Percentiles rank a stretch among this genome's conserved stretches.
Evolutionary conservation across 163 green algal genomes (phyloP).

Genomic region (Scenedesmus sp.): DNA sequence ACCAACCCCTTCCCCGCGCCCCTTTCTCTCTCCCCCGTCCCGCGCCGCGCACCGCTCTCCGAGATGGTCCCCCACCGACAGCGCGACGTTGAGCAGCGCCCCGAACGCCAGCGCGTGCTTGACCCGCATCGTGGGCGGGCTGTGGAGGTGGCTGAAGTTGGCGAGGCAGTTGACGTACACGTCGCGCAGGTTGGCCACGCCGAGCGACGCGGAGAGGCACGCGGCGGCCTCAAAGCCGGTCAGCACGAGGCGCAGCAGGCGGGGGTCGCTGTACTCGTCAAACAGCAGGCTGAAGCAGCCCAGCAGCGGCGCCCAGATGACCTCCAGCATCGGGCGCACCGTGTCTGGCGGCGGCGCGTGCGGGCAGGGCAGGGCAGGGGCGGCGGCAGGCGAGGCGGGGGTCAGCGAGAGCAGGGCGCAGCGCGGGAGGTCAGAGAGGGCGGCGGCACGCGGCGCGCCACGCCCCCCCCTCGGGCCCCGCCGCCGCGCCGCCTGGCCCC

Average conservation of each 20-base stretch:
- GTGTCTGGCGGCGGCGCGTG: no score
- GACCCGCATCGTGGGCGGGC: conserved; percentile 78
- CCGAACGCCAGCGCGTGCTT: conserved; percentile 95
- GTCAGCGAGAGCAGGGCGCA: not conserved
- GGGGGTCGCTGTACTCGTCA: conserved; percentile 83
- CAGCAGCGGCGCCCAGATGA: conserved; percentile 94
- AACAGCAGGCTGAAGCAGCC: conserved; percentile 93
- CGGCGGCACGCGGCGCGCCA: not conserved
- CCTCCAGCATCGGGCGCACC: conserved; percentile 92
- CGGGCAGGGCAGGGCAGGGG: no score
- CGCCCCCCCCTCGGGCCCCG: not conserved
- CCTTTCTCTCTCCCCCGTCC: not conserved
- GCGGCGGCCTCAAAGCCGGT: conserved; percentile 73
- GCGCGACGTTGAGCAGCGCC: conserved; percentile 78
- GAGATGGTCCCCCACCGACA: conserved; percentile 89
- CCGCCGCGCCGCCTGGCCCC: not conserved
- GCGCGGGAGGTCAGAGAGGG: not conserved
- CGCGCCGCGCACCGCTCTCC: conserved; percentile 54
- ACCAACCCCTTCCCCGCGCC: no score
- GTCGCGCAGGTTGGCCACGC: conserved; percentile 88
- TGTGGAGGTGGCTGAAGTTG: conserved; percentile 95
- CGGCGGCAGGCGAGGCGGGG: not conserved
- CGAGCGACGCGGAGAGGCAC: conserved; percentile 68
- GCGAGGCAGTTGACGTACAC: conserved; percentile 82
- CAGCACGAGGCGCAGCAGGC: conserved; percentile 77